phyloP scores from a whole-genome alignment of 2,329 filamentous ascomycete genomes.

The Mycosphaerella sp. region DNA sequence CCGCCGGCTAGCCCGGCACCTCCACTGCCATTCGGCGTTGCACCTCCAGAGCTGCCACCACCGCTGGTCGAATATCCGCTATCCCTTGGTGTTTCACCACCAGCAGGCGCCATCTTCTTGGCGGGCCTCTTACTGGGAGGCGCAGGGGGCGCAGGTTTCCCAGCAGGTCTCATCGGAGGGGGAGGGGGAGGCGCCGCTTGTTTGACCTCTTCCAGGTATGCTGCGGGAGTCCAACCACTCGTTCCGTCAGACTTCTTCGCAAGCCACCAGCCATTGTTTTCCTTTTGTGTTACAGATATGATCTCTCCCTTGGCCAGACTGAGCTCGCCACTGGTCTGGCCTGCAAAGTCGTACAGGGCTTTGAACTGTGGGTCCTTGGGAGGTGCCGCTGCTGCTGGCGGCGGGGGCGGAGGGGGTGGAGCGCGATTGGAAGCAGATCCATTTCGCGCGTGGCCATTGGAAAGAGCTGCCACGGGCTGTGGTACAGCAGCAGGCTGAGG shows the following conservation, averaged over 20 bases:
- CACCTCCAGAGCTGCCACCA: slow-evolving; percentile 30
- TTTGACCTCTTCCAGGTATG: slow-evolving; percentile 82
- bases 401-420: slow-evolving; percentile 52
- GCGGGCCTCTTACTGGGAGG: slow-evolving; percentile 76
- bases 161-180: slow-evolving; percentile 39
- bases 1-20: slow-evolving; percentile 44
- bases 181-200: slow-evolving; percentile 51
- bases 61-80: slow-evolving; percentile 35
- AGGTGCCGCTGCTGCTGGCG: slow-evolving; percentile 42
- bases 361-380: slow-evolving; percentile 72
- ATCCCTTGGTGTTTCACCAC: slow-evolving; percentile 61
- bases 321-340: slow-evolving; percentile 78
- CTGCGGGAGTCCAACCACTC: slow-evolving; percentile 89
- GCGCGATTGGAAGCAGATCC: slow-evolving; percentile 43
- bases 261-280: slow-evolving; percentile 96
- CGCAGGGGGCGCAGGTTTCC: slow-evolving; percentile 60
- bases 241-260: slow-evolving; percentile 63
- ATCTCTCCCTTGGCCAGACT: slow-evolving; percentile 72
- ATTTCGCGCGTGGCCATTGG: slow-evolving; percentile 42
- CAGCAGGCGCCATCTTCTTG: slow-evolving; percentile 62
- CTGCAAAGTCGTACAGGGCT: slow-evolving; percentile 86
- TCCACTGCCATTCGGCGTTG: slow-evolving; percentile 30
- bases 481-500: slow-evolving; percentile 10
- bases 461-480: slow-evolving; percentile 45
- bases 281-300: slow-evolving; percentile 86